Evolutionary conservation across 345 rosid species (phyloP).

Genomic region (Pseudoturritis turrita): DNA sequence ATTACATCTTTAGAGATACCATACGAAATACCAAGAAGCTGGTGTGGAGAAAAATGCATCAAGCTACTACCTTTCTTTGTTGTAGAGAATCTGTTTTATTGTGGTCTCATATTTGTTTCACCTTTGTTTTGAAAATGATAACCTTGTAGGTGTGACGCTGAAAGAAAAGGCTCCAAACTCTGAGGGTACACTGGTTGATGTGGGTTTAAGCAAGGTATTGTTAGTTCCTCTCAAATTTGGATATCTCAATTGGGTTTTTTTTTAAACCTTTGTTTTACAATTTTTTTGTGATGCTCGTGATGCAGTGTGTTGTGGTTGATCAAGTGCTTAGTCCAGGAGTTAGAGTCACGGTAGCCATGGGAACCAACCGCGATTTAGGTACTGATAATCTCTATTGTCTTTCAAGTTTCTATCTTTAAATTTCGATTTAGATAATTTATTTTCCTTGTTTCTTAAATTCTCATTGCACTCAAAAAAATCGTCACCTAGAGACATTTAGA

Average conservation of each 20-base stretch:
- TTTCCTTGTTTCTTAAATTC: not conserved
- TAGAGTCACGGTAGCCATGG: conserved; percentile 94
- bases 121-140: not conserved
- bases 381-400: conserved; percentile 30
- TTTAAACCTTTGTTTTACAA: not conserved
- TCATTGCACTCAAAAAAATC: not conserved
- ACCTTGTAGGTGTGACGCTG: conserved; percentile 63
- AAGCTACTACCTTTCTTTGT: not conserved
- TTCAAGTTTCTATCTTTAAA: not conserved
- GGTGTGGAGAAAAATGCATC: not conserved
- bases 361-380: conserved; percentile 57
- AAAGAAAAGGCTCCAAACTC: conserved; percentile 47
- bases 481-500: not conserved
- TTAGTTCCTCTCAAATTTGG: not conserved
- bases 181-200: conserved; percentile 64
- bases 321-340: conserved; percentile 68
- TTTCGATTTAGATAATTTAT: not conserved
- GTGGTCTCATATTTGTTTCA: not conserved
- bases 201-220: conserved; percentile 79
- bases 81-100: not conserved
- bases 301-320: conserved; percentile 68
- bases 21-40: not conserved
- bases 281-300: not conserved
- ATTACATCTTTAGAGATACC: not conserved
- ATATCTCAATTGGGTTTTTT: not conserved